These are phyloP conservation scores for Hirsutella rhossiliensis DNA, from an alignment of 2,329 filamentous ascomycete species.

Conservation along the genomic window DNA sequence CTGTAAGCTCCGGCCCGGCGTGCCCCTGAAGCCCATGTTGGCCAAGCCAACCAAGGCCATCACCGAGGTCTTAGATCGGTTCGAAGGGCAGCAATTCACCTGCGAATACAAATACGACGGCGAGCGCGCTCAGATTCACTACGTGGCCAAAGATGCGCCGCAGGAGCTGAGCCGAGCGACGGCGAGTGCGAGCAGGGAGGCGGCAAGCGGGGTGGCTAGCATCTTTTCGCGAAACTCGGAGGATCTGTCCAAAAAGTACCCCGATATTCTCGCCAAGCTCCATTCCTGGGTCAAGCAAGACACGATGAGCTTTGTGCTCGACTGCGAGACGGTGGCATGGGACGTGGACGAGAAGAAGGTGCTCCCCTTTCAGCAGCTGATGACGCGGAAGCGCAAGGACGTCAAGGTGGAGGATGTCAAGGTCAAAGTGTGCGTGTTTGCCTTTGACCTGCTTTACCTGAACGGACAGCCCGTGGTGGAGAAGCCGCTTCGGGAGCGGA, in stretches of 20 bases:
- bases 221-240: slow-evolving; percentile 98
- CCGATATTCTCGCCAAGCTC: slow-evolving; percentile 83
- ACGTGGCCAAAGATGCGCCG: no score
- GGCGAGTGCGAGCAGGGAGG: slow-evolving; percentile 49
- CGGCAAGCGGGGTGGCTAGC: slow-evolving; percentile 64
- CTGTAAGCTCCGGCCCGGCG: slow-evolving; percentile 85
- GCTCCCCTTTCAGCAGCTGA: slow-evolving; percentile 90
- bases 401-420: slow-evolving; percentile 93
- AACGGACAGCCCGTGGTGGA: slow-evolving; percentile 58
- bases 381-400: slow-evolving; percentile 96
- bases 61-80: slow-evolving; percentile 91
- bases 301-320: slow-evolving; percentile 92
- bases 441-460: slow-evolving; percentile 86
- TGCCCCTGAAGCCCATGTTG: slow-evolving; percentile 96
- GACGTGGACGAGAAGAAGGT: slow-evolving; percentile 93
- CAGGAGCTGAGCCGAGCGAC: slow-evolving; percentile 54
- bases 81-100: slow-evolving; percentile 89
- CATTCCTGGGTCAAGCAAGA: slow-evolving; percentile 79
- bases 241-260: slow-evolving; percentile 94
- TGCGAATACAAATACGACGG: slow-evolving; percentile 99
- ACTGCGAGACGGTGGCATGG: slow-evolving; percentile 97
- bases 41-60: slow-evolving; percentile 98
- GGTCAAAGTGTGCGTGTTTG: slow-evolving; percentile 93
- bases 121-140: slow-evolving; percentile 91
- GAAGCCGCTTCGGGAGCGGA: slow-evolving; percentile 11